These are phyloP conservation scores for Barnettozyma botsteinii DNA, from an alignment of 805 yeast genomes.

Conservation along the genomic window DNA sequence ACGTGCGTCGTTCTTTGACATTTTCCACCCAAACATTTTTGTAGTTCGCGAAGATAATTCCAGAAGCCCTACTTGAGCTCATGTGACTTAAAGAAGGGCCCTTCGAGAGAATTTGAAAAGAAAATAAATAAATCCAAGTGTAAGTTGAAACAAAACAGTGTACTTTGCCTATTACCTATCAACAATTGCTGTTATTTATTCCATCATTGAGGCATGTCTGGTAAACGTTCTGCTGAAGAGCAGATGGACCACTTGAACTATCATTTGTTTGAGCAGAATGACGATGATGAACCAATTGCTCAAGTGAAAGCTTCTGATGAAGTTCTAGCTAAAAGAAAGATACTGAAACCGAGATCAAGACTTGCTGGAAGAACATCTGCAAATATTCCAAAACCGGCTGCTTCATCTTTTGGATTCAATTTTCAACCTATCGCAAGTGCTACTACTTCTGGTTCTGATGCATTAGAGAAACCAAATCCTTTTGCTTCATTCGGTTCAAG, in stretches of 20 bases:
- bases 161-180: too few species aligned
- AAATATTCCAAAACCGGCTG: constrained; percentile 1
- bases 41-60: neutral
- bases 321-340: constrained; percentile 63
- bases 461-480: constrained; percentile 7
- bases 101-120: too few species aligned
- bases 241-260: constrained; percentile 56
- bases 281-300: constrained; percentile 27
- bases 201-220: constrained; percentile 37
- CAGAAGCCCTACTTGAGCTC: neutral
- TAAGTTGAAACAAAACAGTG: too few species aligned
- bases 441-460: neutral
- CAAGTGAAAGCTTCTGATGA: constrained; percentile 50
- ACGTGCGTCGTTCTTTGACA: neutral
- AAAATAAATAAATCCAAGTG: too few species aligned
- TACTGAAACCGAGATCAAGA: constrained; percentile 51
- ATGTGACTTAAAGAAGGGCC: too few species aligned
- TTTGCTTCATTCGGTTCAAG: constrained; percentile 2
- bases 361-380: constrained; percentile 19
- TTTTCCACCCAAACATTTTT: constrained; percentile 1
- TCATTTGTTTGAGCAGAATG: constrained; percentile 30
- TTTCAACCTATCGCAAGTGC: constrained; percentile 1
- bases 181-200: neutral
- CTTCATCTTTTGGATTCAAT: constrained; percentile 10
- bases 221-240: constrained; percentile 58